These are phyloP conservation scores for Plasmodium sp. DNA, from an alignment of 169 alveolate species.

Conservation along the genomic window DNA sequence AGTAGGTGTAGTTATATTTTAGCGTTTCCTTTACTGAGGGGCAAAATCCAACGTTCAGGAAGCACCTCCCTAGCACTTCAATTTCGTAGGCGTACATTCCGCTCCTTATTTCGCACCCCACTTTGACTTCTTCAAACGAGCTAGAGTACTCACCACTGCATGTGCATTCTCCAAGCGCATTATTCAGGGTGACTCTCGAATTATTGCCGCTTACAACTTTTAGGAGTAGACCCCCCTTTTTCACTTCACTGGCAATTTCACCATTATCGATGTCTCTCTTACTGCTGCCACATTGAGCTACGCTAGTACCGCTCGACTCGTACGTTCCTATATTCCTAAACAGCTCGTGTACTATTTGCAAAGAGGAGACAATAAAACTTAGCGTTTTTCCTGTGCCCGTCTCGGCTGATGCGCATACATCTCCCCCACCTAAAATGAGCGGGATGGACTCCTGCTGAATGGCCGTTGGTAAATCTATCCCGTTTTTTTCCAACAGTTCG, in stretches of 20 bases:
- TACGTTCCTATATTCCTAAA: constrained; percentile 55
- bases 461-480: constrained; percentile 83
- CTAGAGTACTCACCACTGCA: neutral
- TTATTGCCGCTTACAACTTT: neutral
- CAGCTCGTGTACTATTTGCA: constrained; percentile 66
- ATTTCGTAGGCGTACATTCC: constrained; percentile 65
- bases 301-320: neutral
- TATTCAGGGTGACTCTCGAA: constrained; percentile 7
- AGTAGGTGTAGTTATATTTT: constrained; percentile 56
- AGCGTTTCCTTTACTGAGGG: constrained; percentile 55
- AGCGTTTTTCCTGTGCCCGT: constrained; percentile 73
- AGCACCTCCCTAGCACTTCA: constrained; percentile 25
- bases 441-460: constrained; percentile 90
- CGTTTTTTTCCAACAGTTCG: constrained; percentile 58
- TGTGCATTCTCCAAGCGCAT: constrained; percentile 30
- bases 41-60: constrained; percentile 61
- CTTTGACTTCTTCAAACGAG: constrained; percentile 36
- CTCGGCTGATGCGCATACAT: constrained; percentile 74
- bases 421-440: constrained; percentile 77
- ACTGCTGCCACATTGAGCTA: neutral
- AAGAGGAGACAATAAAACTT: constrained; percentile 62
- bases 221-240: neutral
- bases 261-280: neutral
- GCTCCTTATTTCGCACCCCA: constrained; percentile 48
- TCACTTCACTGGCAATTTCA: neutral